A percentile compares a stretch with the other conserved stretches of the same genome.
Evolutionary conservation across 2,329 filamentous ascomycete species (phyloP).

Genomic region (Scedosporium minutisporum): DNA sequence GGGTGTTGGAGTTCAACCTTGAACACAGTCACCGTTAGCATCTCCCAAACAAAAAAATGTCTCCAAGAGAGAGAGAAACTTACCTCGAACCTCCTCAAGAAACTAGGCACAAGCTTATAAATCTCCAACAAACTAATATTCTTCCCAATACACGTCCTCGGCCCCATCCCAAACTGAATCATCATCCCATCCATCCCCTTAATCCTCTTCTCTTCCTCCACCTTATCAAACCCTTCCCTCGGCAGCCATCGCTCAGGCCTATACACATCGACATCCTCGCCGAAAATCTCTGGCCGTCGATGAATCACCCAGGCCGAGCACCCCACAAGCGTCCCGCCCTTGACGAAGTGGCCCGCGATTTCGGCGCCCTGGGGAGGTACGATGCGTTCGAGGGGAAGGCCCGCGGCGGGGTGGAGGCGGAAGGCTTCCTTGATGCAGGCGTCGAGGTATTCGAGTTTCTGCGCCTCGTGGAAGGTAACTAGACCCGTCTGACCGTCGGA

Average conservation of each 20-base stretch:
- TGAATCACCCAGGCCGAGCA: constrained; percentile 70
- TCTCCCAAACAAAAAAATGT: background rate
- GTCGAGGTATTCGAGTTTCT: constrained; percentile 65
- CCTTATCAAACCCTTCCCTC: constrained; percentile 25
- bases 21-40: background rate
- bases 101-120: constrained; percentile 50
- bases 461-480: constrained; percentile 60
- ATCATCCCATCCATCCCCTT: constrained; percentile 60
- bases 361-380: constrained; percentile 54
- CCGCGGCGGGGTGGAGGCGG: constrained; percentile 64
- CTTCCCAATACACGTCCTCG: constrained; percentile 61
- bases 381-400: constrained; percentile 63
- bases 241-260: constrained; percentile 59
- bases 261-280: constrained; percentile 54
- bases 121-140: constrained; percentile 55
- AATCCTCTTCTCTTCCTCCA: constrained; percentile 40
- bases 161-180: constrained; percentile 65
- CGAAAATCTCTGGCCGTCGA: constrained; percentile 57
- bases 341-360: constrained; percentile 52
- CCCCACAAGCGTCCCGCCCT: constrained; percentile 64
- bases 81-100: constrained; percentile 57
- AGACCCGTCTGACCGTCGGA: constrained; percentile 43
- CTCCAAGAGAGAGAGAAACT: constrained; percentile 9
- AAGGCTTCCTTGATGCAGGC: constrained; percentile 72
- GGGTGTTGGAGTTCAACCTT: constrained; percentile 25